Base-by-base conservation (phyloP, 495 filamentous ascomycete species). In the Cetradonia linearis region DNA sequence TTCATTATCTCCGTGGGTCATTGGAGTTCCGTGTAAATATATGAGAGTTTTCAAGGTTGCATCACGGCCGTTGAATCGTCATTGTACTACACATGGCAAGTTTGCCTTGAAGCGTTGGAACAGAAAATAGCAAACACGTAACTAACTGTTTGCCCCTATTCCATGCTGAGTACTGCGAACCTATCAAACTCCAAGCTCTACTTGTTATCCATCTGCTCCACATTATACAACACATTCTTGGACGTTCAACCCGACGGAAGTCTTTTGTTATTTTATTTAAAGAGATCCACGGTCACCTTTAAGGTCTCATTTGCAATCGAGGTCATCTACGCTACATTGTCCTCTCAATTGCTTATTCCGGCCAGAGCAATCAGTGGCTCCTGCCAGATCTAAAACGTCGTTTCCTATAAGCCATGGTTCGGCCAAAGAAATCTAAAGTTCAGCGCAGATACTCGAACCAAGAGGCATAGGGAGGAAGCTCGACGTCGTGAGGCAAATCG, bases 21-120 rank as follows among this genome's bases (percentile, higher is more conserved):
- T 42, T 44, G 28, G 31, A 58, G 11, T 58, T 34, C n/a, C 40
- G 4, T 58, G 40, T 34, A 46, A 14, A 46, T 46, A 25, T 46
- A 46, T 3, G 25, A 20, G 25, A 25, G 40, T 8, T 46, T 25
- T 46, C 20, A 23, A 46, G 0, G 20, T 20, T 25, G 20, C 10
- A 25, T 13, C 1, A 46, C 9, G 20, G 20, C 13, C 3, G 20
- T 46, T 20, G 42, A 20, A 0, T 0, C 25, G 6, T 46, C 20
- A 46, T 46, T 46, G 42, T 46, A 46, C 8, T 46, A 46, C 42
- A 46, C 13, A 46, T 8, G 42, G 42, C 42, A 46, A 20, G 42
- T 10, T 13, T 4, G 5, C 20, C 42, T 46, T 46, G 3, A 13
- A 46, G 25, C 3, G 20, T 9, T 46, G 20, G 20, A 9, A 46